Conservation (phyloP, 2,329 filamentous ascomycete species). For the Colletotrichum sp. region DNA sequence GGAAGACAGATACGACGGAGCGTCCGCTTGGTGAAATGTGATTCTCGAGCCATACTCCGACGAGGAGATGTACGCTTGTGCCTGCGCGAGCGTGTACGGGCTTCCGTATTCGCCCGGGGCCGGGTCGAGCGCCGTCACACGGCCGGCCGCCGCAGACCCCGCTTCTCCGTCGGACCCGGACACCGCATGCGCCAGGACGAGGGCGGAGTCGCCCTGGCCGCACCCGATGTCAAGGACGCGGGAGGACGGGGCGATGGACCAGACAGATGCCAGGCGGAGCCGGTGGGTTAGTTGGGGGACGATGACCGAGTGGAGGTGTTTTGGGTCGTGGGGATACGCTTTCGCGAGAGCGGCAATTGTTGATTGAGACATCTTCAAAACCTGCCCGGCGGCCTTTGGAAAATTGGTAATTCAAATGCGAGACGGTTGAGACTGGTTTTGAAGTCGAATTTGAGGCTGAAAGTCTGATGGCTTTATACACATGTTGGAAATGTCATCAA, state of each 20-base stretch:
- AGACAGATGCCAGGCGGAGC: constrained; percentile 10
- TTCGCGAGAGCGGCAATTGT: not conserved
- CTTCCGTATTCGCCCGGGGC: constrained; percentile 11
- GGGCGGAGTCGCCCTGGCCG: constrained; percentile 19
- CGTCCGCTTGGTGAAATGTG: constrained; percentile 1
- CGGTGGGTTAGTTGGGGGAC: constrained; percentile 16
- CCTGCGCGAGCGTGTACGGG: constrained; percentile 13
- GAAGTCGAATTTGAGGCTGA: not conserved
- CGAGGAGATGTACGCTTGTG: constrained; percentile 2
- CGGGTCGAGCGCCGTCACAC: constrained; percentile 14
- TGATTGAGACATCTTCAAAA: not conserved
- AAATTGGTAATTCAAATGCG: not conserved
- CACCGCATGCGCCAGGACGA: constrained; percentile 15
- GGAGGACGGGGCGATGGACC: constrained; percentile 11
- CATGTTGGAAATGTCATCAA: not conserved
- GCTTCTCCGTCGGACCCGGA: not conserved
- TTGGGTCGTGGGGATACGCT: constrained; percentile 7
- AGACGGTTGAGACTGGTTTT: not conserved
- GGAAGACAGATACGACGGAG: constrained; percentile 1
- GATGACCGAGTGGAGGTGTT: not conserved
- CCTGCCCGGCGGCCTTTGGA: not conserved
- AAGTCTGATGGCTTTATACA: not conserved
- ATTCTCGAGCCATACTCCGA: not conserved
- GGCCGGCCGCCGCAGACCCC: not conserved
- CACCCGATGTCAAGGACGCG: constrained; percentile 21